Evolutionary conservation across 805 yeast genomes (phyloP).

Genomic region (Zygoascus ofunaensis): DNA sequence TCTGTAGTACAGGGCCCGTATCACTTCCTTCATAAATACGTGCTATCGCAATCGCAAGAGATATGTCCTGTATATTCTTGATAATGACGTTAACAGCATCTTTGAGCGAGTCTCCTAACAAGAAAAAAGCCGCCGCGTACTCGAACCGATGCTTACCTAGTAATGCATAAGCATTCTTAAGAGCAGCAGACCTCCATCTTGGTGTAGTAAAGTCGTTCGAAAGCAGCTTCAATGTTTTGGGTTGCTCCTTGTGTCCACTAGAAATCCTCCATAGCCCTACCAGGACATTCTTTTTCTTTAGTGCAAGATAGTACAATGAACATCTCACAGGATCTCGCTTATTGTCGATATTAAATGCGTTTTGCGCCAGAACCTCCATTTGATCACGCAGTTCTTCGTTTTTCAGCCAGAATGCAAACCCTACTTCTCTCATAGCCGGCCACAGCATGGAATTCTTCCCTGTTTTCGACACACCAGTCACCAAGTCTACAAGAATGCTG

Average conservation of each 20-base stretch:
- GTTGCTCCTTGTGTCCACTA: constrained; percentile 67
- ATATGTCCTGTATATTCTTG: constrained; percentile 55
- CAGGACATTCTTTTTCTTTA: constrained; percentile 66
- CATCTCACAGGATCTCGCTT: constrained; percentile 65
- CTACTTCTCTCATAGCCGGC: constrained; percentile 49
- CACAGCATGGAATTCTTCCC: constrained; percentile 35
- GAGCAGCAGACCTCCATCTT: constrained; percentile 83
- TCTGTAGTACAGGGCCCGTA: constrained; percentile 42
- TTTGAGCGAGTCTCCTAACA: constrained; percentile 62
- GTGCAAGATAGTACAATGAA: constrained; percentile 67
- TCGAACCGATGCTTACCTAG: constrained; percentile 77
- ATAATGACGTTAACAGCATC: constrained; percentile 73
- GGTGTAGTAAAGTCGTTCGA: constrained; percentile 63
- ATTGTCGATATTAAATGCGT: constrained; percentile 51
- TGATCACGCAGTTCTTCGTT: constrained; percentile 38
- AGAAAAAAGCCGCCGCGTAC: constrained; percentile 85
- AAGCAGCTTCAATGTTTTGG: constrained; percentile 70
- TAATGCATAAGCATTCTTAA: constrained; percentile 85
- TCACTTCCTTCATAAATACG: constrained; percentile 63
- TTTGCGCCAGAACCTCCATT: constrained; percentile 63
- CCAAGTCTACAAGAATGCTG: constrained; percentile 49
- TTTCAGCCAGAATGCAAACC: constrained; percentile 65
- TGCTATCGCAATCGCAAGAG: constrained; percentile 73
- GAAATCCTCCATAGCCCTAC: constrained; percentile 78
- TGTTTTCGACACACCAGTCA: constrained; percentile 30